Evolutionary conservation across 805 yeast genomes (phyloP), one percentile per base, ranked within the genome.

Genomic region (Hanseniaspora vineae): DNA sequence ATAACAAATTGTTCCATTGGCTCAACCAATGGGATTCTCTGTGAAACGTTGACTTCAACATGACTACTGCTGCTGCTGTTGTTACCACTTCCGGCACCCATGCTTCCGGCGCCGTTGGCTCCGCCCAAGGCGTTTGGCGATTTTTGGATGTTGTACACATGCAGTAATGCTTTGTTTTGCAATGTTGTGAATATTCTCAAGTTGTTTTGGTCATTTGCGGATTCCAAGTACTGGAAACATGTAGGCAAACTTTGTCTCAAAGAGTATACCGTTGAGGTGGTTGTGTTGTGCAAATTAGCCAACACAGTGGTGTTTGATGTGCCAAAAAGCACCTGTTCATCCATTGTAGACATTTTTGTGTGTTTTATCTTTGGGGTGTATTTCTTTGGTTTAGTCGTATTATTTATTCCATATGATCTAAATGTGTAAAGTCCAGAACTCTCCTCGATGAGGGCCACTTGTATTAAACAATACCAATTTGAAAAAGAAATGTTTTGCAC

Each of bases 21-120:
- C 62, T 86, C 97, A 0, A 97, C 96, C 13, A 89, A 69, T 0
- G 96, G 92, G 39, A 89, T 71, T 56, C 81, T 71, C 66, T 88
- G 92, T 54, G 84, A 86, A 6, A 80, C 75, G 32, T 85, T 69
- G 55, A 72, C 71, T 54, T 67, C 58, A 50, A 61, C 63, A 31
- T 59, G 59, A 2, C 54, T 40, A 17, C 66, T 64, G 17, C 54
- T 45, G 19, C 50, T 46, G 20, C 46, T 39, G 9, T 32, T 40
- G 32, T 43, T 43, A 10, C 42, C 40, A 13, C 12, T 39, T 2
- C 12, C 19, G 12, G 39, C 15, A 11, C 13, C 8, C 29, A 23
- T 18, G 20, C 29, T 17, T 12, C 31, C 18, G 10, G 13, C 35
- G 23, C 15, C 31, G 15, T 13, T 6, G 10, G 12, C 17, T 19